phyloP scores from a whole-genome alignment of 306 rosid species.

The Fragaria iinumae region DNA sequence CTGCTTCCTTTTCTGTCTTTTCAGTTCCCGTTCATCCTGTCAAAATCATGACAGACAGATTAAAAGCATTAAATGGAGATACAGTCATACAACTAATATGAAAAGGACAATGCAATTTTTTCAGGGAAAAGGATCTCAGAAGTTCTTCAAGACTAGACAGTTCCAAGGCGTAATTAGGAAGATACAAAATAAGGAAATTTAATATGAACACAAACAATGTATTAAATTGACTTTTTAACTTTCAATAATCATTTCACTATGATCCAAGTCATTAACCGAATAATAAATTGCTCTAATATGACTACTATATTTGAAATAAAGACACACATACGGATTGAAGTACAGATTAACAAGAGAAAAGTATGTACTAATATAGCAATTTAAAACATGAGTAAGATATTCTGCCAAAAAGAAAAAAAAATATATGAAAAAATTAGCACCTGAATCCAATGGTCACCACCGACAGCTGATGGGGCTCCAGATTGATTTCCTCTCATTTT shows the following conservation, averaged over 20 bases:
- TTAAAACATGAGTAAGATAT: not conserved
- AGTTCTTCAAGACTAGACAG: not conserved
- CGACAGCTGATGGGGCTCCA: slow-evolving; percentile 46
- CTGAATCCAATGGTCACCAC: slow-evolving; percentile 81
- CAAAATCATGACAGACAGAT: slow-evolving; percentile 27
- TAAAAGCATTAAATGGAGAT: not conserved
- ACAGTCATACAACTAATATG: not conserved
- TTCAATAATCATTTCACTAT: not conserved
- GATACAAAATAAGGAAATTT: no score
- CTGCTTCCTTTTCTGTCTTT: slow-evolving; percentile 96
- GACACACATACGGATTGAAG: not conserved
- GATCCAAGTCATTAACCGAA: not conserved
- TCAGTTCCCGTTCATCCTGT: slow-evolving; percentile 93
- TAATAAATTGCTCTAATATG: not conserved
- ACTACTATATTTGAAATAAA: not conserved
- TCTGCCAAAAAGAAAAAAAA: no score
- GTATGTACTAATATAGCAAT: not conserved
- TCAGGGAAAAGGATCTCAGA: not conserved
- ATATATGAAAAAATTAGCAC: slow-evolving; percentile 35
- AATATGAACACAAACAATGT: not conserved
- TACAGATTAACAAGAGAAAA: not conserved
- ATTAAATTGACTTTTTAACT: not conserved
- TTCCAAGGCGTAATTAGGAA: not conserved
- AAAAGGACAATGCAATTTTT: no score
- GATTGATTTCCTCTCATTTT: slow-evolving; percentile 62